phyloP scores from a whole-genome alignment of 371 early-diverging fungal genomes.

The Lichtheimia corymbifera region DNA sequence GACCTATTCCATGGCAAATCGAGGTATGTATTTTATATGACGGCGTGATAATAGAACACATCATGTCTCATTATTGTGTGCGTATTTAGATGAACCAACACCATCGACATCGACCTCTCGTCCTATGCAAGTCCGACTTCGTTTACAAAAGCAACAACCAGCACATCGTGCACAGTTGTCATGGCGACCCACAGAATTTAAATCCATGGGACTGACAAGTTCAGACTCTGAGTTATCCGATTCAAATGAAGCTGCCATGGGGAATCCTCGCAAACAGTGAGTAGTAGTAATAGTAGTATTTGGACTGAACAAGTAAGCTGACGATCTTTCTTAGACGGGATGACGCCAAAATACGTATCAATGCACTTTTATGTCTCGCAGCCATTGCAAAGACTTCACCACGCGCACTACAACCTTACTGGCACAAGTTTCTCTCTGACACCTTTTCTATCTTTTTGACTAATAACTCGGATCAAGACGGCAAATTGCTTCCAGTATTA shows the following conservation, averaged over 20 bases:
- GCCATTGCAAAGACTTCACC: slow-evolving; percentile 58
- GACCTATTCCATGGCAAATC: slow-evolving; percentile 20
- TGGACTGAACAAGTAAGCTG: background rate
- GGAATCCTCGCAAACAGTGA: slow-evolving; percentile 27
- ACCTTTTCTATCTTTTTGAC: slow-evolving; percentile 34
- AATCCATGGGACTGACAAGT: slow-evolving; percentile 25
- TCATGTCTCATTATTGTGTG: background rate
- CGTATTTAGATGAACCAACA: background rate
- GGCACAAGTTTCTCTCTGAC: slow-evolving; percentile 62
- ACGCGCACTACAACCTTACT: slow-evolving; percentile 58
- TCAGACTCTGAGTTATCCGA: slow-evolving; percentile 72
- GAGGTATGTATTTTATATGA: background rate
- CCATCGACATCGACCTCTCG: background rate
- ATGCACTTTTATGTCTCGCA: slow-evolving; percentile 59
- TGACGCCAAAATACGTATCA: slow-evolving; percentile 56
- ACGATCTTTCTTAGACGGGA: slow-evolving; percentile 29
- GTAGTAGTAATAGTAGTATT: slow-evolving; percentile 5
- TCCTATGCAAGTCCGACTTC: background rate
- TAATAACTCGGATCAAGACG: slow-evolving; percentile 22
- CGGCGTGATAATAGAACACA: background rate
- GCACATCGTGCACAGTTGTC: slow-evolving; percentile 16
- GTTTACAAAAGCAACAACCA: slow-evolving; percentile 2
- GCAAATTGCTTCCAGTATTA: slow-evolving; percentile 21
- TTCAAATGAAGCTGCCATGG: slow-evolving; percentile 36
- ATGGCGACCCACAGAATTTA: slow-evolving; percentile 18